Conservation (phyloP, 2,329 filamentous ascomycete species). For the Purpureocillium lavendulum region DNA sequence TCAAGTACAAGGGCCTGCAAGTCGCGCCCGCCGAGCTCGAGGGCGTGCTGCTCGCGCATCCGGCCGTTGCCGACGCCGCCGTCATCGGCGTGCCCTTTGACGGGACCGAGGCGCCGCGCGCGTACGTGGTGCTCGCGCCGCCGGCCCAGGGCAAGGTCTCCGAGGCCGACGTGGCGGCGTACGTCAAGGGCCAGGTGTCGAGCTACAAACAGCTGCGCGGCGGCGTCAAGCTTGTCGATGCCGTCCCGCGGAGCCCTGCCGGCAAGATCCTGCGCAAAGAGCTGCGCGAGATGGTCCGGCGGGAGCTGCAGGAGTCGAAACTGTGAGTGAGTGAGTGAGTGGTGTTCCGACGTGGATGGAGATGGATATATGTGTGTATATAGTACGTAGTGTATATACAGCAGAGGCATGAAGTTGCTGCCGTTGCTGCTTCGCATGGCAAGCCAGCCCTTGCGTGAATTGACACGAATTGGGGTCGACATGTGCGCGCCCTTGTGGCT, state of each 20-base stretch:
- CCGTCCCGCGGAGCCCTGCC: constrained; percentile 57
- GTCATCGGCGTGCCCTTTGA: constrained; percentile 48
- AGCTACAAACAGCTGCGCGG: constrained; percentile 60
- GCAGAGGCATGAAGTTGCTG: too few relatives aligned
- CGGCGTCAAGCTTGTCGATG: constrained; percentile 57
- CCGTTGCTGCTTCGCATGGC: too few relatives aligned
- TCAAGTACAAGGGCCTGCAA: constrained; percentile 52
- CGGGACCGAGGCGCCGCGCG: constrained; percentile 39
- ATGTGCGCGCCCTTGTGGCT: too few relatives aligned
- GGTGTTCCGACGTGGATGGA: too few relatives aligned
- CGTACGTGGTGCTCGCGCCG: constrained; percentile 21
- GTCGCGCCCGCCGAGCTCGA: constrained; percentile 60
- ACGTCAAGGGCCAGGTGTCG: constrained; percentile 24
- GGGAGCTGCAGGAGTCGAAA: constrained; percentile 15
- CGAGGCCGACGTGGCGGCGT: constrained; percentile 15
- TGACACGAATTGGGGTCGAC: too few relatives aligned
- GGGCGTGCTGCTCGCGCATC: constrained; percentile 30
- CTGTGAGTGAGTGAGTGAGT: constrained; percentile 16
- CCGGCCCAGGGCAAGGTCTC: constrained; percentile 14
- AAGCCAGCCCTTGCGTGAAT: too few relatives aligned
- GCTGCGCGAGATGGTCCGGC: constrained; percentile 20
- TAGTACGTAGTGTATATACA: too few relatives aligned
- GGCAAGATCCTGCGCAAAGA: constrained; percentile 38
- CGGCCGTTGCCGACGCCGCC: constrained; percentile 45
- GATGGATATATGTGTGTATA: too few relatives aligned